Evolutionary conservation across 1,139 yeast genomes (phyloP), one percentile per base, ranked within the genome.

Genomic region (Candida sp.): DNA sequence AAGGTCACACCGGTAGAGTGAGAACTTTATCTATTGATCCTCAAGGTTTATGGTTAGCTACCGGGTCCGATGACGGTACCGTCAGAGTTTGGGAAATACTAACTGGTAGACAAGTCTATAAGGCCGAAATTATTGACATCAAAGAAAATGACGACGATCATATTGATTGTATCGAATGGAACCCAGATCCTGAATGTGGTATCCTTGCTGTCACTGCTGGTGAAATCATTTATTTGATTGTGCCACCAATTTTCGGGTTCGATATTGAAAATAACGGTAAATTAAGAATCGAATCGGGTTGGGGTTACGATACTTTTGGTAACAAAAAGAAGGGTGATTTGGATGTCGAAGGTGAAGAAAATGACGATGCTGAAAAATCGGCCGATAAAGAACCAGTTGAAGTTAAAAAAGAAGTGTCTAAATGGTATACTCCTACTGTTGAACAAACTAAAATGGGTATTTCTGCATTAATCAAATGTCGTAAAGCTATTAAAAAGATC

Each of bases 61-160:
- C 99, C 7, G 99, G 98, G 44, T 87, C 97, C 22, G 99, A 93
- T 61, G 99, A 93, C 63, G 98, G 97, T 41, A 79, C 91, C 22
- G 90, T 93, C n/a, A 78, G 97, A 56, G 77, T 93, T 19, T 93
- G 99, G 99, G 99, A 95, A 69, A 82, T 90, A 12, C 73, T 90
- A 47, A 89, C 98, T 4, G 99, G 99, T 40, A 82, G 99, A 67
- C 95, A 91, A 70, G 87, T 93, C 41, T 88, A 81, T 77, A 77
- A 81, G 49, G 73, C 81, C 22, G 72, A 73, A 44, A 66, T 87
- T 22, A 67, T 82, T 35, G 76, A 73, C 33, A 68, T 60, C 43
- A 71, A 70, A 36, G 79, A 77, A 46, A 79, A 81, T 52, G 62
- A 65, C 19, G 91, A 83, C 45, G 97, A 90, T 62, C 84, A 85